phyloP scores from a whole-genome alignment of 2,329 filamentous ascomycete species.

The Arthrobotrys sphaeroides region DNA sequence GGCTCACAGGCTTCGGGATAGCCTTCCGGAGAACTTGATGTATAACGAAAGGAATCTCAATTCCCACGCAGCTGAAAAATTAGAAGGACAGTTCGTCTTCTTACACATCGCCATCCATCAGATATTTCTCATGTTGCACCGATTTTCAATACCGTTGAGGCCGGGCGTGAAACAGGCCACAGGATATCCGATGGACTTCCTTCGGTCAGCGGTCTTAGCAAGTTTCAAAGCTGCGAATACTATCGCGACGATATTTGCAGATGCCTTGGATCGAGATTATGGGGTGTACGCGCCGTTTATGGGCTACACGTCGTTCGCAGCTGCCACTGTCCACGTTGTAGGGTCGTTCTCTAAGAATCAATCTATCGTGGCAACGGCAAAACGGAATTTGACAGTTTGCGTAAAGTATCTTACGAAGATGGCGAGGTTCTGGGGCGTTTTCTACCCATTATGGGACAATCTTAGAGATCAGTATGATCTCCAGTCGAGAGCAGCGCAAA shows the following conservation, averaged over 20 bases:
- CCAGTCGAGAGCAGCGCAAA: constrained; percentile 64
- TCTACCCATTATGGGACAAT: constrained; percentile 94
- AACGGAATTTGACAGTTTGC: constrained; percentile 84
- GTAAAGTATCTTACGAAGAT: constrained; percentile 91
- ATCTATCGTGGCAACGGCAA: constrained; percentile 77
- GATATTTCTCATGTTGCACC: constrained; percentile 86
- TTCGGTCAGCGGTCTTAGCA: constrained; percentile 76
- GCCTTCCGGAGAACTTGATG: constrained; percentile 75
- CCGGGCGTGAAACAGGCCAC: constrained; percentile 65
- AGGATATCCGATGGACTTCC: constrained; percentile 77
- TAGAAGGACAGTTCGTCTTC: constrained; percentile 91
- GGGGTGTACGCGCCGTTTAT: constrained; percentile 89
- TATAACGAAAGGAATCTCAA: constrained; percentile 85
- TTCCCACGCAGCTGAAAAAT: constrained; percentile 81
- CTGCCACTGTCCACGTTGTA: constrained; percentile 92
- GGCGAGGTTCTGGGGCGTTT: constrained; percentile 99
- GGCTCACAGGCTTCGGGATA: constrained; percentile 74
- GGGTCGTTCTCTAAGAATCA: constrained; percentile 88
- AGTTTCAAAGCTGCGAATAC: constrained; percentile 85
- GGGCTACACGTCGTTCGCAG: constrained; percentile 92
- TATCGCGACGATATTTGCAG: constrained; percentile 83
- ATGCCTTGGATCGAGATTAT: constrained; percentile 73
- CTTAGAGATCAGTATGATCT: constrained; percentile 85
- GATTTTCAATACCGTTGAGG: constrained; percentile 80
- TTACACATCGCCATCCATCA: constrained; percentile 90